These are phyloP conservation scores for Pelargonium nanum DNA, from an alignment of 345 rosid species.

Conservation along the genomic window DNA sequence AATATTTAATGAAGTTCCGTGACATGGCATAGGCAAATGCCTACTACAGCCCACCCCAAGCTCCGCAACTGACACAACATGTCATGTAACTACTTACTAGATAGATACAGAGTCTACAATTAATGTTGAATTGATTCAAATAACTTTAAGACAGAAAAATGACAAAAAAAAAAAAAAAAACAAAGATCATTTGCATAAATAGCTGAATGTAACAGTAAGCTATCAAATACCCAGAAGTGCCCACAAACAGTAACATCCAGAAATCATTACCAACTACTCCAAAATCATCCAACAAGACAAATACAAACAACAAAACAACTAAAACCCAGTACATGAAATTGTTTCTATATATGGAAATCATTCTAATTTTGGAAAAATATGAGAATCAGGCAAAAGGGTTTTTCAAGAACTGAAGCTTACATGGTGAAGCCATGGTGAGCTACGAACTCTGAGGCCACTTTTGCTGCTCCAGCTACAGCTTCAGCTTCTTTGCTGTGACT, in stretches of 20 bases:
- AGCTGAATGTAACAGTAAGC: neutral
- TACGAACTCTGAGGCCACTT: neutral
- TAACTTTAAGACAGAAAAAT: too few relatives aligned
- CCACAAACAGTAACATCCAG: neutral
- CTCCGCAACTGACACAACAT: too few relatives aligned
- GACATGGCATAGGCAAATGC: too few relatives aligned
- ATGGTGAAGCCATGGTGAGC: neutral
- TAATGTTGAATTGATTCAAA: too few relatives aligned
- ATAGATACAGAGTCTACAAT: too few relatives aligned
- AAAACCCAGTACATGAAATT: too few relatives aligned
- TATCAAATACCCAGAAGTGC: neutral
- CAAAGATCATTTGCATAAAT: neutral
- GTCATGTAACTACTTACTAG: too few relatives aligned
- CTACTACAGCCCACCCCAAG: too few relatives aligned
- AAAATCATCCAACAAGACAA: neutral
- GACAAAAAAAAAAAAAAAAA: too few relatives aligned
- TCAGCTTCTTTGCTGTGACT: neutral
- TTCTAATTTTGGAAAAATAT: neutral
- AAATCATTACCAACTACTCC: neutral
- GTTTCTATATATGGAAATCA: neutral
- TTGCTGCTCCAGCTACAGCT: neutral
- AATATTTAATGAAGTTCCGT: too few relatives aligned
- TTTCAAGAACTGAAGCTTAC: neutral
- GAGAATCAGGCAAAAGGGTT: neutral
- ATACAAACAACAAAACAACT: too few relatives aligned